These are phyloP conservation scores for Bidens hawaiensis DNA, from an alignment of 140 eudicot genomes.

Conservation along the genomic window DNA sequence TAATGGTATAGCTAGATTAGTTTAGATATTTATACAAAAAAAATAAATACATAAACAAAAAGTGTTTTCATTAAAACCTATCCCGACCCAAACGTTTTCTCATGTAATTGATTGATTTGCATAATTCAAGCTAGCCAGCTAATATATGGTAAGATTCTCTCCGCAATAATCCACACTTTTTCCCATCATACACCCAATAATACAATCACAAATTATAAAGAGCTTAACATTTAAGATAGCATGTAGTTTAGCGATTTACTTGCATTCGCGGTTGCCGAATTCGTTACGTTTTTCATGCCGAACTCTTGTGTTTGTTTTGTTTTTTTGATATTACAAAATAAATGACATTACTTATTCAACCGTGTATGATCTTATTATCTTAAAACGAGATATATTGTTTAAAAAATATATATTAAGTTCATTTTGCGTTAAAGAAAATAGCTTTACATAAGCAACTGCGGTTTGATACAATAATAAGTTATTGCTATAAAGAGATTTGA, in stretches of 20 bases:
- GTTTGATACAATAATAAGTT: too few species aligned
- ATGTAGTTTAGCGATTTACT: not conserved
- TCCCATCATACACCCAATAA: conserved; percentile 9
- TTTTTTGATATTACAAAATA: not conserved
- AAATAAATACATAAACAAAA: not conserved
- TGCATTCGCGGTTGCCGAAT: not conserved
- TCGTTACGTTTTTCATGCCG: not conserved
- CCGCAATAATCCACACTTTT: conserved; percentile 25
- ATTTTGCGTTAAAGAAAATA: too few species aligned
- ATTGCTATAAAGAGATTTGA: not conserved
- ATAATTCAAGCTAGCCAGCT: conserved; percentile 9
- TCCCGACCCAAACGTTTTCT: not conserved
- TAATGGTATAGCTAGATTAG: too few species aligned
- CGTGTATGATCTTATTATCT: too few species aligned
- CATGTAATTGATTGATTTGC: conserved; percentile 5
- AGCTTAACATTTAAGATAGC: not conserved
- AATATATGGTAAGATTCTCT: conserved; percentile 18
- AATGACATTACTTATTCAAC: too few species aligned
- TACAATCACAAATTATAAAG: not conserved
- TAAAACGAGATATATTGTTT: too few species aligned
- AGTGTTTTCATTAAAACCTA: not conserved
- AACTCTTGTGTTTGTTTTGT: not conserved
- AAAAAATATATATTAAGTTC: too few species aligned
- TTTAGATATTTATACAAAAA: too few species aligned
- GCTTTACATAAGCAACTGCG: too few species aligned